phyloP scores from a whole-genome alignment of 2,329 filamentous ascomycete genomes.

The Fusarium sp. region DNA sequence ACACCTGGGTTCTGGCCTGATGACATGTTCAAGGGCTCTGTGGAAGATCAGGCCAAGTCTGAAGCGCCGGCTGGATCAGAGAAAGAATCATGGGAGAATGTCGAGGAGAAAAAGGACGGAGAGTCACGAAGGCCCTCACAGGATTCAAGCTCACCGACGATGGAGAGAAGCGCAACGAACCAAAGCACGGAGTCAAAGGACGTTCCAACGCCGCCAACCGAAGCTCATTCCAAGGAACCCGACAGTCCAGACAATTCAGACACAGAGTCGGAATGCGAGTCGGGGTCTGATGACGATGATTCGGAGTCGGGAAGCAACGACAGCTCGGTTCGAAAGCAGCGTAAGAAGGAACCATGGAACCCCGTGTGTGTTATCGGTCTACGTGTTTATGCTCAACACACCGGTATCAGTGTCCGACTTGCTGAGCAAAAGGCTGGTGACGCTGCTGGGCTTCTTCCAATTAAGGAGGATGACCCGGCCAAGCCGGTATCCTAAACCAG shows the following conservation, averaged over 20 bases:
- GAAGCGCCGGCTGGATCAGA: constrained; percentile 7
- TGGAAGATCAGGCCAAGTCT: constrained; percentile 16
- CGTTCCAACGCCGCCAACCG: constrained; percentile 25
- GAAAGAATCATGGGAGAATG: constrained; percentile 13
- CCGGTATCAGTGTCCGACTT: constrained; percentile 47
- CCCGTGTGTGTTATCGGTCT: constrained; percentile 54
- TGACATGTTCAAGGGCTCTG: constrained; percentile 33
- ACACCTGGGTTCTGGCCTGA: constrained; percentile 36
- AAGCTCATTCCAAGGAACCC: constrained; percentile 20
- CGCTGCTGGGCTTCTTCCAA: constrained; percentile 32
- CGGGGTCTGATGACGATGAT: constrained; percentile 37
- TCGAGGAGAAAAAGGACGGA: constrained; percentile 19
- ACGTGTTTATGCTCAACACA: constrained; percentile 51
- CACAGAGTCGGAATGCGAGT: constrained; percentile 38
- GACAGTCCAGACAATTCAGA: constrained; percentile 33
- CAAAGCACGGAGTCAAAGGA: constrained; percentile 26
- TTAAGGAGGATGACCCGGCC: constrained; percentile 20
- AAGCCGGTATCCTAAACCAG: constrained; percentile 18
- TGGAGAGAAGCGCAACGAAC: constrained; percentile 18
- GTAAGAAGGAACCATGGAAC: constrained; percentile 49
- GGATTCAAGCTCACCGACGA: constrained; percentile 11
- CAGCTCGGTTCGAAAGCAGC: neutral
- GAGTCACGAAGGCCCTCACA: neutral
- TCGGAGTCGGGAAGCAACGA: constrained; percentile 36
- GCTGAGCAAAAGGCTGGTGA: constrained; percentile 46